Conservation (phyloP, 2,329 filamentous ascomycete species). For the Zasmidium angulare region DNA sequence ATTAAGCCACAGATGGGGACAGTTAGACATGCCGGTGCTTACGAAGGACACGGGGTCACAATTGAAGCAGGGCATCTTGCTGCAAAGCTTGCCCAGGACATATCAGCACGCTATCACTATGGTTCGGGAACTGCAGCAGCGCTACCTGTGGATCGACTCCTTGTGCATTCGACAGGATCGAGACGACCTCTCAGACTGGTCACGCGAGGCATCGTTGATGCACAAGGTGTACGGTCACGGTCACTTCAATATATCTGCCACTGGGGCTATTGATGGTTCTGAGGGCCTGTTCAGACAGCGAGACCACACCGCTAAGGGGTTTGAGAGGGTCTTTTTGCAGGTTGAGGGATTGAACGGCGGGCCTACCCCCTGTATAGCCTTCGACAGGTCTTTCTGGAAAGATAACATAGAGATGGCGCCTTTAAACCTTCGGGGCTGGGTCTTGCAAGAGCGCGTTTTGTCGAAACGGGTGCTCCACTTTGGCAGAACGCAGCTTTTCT, state of each 20-base stretch:
- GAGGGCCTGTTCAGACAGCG: constrained; percentile 4
- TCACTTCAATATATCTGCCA: constrained; percentile 8
- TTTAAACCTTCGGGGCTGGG: constrained; percentile 11
- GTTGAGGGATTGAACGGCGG: neutral
- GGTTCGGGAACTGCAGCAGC: neutral
- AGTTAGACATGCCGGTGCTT: neutral
- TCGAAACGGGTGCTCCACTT: constrained; percentile 8
- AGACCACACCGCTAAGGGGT: neutral
- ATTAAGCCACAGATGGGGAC: constrained; percentile 1
- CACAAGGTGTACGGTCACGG: constrained; percentile 8
- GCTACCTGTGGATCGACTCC: constrained; percentile 11
- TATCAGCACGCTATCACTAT: constrained; percentile 3
- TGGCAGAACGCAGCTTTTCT: constrained; percentile 9
- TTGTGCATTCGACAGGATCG: constrained; percentile 10
- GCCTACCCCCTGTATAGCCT: neutral
- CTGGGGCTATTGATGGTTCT: constrained; percentile 1
- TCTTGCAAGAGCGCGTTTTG: constrained; percentile 12
- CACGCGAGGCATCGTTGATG: constrained; percentile 7
- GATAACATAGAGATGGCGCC: neutral
- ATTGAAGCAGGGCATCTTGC: neutral
- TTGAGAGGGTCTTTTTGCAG: neutral
- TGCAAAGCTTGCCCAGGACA: neutral
- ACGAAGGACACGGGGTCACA: neutral
- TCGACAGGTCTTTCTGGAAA: neutral
- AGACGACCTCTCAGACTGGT: constrained; percentile 14